Base-by-base conservation (phyloP, 2,329 filamentous ascomycete genomes). In the Aureobasidium musti region DNA sequence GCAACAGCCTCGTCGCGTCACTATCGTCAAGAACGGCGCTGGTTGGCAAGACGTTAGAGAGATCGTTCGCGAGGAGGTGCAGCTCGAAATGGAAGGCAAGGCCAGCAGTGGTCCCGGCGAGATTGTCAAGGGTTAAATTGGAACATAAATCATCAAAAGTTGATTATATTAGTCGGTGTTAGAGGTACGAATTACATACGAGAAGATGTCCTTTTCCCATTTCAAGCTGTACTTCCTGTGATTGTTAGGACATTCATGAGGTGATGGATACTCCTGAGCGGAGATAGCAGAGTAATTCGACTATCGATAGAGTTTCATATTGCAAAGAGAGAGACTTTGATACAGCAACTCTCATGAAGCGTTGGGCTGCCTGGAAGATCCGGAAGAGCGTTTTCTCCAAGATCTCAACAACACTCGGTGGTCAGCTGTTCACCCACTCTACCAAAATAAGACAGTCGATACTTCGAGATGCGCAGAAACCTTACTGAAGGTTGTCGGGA, bases 1-100 rank as follows among this genome's bases (percentile, higher is more conserved):
- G 74, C 80, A 88, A 73, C 88, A 88, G 80, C 89, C 93, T 77
- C 90, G 85, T 78, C 84, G 91, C 56, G 87, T 96, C 17, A 88
- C 84, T 5, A 82, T 84, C 49, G 88, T 92, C 23, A 86, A 85
- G 49, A 89, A 86, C 68, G 78, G 78, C 49, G 81, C 82, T 69
- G 86, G 87, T 56, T 94, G 91, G 88, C 81, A 90, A 77, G 86
- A 84, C 26, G 90, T 97, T 21, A 82, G 91, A 69, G 87, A 88
- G 73, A 84, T 96, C 69, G 88, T 97, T 5, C 87, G 88, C 76
- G 83, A 84, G 68, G 87, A 93, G 77, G 90, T 96, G 10, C 88
- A 84, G 67, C 71, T 73, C 37, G 76, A 78, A 69, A 68, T 67
- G 66, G 59, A 67, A n/a, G 66, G 66, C n/a, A 63, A 64, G 43